Base-by-base conservation (phyloP, 192 early-diverging fungal species). In the Coemansia brasiliensis region DNA sequence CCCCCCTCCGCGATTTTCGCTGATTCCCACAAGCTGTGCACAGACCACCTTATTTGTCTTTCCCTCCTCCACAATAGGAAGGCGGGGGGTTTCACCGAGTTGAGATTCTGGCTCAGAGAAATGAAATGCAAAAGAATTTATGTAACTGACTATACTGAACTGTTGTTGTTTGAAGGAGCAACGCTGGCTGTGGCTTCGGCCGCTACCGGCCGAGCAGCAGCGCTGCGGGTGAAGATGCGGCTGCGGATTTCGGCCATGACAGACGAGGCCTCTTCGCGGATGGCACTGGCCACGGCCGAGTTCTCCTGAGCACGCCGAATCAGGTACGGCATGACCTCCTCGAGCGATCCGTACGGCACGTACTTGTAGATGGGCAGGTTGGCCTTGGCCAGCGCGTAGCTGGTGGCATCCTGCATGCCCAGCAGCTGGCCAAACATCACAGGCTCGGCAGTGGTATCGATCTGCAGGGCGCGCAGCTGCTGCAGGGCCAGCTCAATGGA, bases 261-360 rank as follows among this genome's bases (percentile, higher is more conserved):
- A 40, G 80, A 27, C 10, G 59, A 43, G 18, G 83, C 82, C 74
- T 91, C 90, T 24, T 67, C 52, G 22, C 62, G 50, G 45, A 86
- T 84, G 39, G 85, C 84, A 7, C 83, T 84, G 32, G 94, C 66
- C 1, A 96, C 83, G 22, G 88, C 83, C 7, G 87, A 84, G 83
- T 98, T 98, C 73, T 98, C 96, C 77, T 93, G 90, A 29, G 93
- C 96, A 18, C 96, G 86, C 29, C 95, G 88, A 39, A 94, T 80
- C 54, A 98, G 78, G 63, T 94, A 98, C 5, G 96, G 94, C 68
- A 98, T 91, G 39, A 92, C 89, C 58, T 94, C 90, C 17, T 87
- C 82, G 35, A 98, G 85, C 25, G 88, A 84, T 22, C 94, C 96
- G 70, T 96, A 98, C 0, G 94, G 90, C 5, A 98, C 83, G 65